Base-by-base conservation (phyloP, 345 rosid genomes). In the Abelmoschus esculentus region DNA sequence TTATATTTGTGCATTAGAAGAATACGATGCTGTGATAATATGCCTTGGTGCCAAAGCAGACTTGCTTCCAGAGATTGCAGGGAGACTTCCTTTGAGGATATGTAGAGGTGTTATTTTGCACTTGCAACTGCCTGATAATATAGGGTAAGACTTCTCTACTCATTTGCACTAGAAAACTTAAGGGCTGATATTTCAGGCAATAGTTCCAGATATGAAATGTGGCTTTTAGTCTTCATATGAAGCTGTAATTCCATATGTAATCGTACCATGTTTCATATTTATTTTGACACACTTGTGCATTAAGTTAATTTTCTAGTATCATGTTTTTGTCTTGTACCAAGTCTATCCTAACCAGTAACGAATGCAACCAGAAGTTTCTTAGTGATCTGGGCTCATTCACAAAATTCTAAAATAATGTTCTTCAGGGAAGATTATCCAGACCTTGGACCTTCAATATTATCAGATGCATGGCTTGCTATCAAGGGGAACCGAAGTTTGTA, bases 381-480 rank as follows among this genome's bases (percentile, higher is more conserved):
- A 22, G 54, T 44, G 12, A 44, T 64, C 18, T 44, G 34, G 52
- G 17, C 6, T 19, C 10, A 19, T 40, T 42, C 32, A 40, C 52
- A 11, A 18, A 63, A 18, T 3, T 36, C 13, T 14, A 46, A n/a
- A 47, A 38, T n/a, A 28, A 31, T 50, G 7, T 55, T 36, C 31
- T 74, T 77, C 86, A 93, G 96, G 80, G 91, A 79, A 77, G 74
- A 81, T 57, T 93, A 86, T 72, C 91, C 86, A 26, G 85, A 81
- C 10, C 67, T 40, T 53, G 84, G 90, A 75, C 96, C 97, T 32
- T 91, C 97, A 4, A 83, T 90, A 64, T 69, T 93, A 57, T 86
- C 97, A 67, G 91, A 90, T 70, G 95, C 89, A 56, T 93, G 98
- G 97, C 86, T 93, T 38, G 87, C 96, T 1, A 70, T 89, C 50